Conservation (phyloP, 148 eudicot species). For the Spergularia bocconei region DNA sequence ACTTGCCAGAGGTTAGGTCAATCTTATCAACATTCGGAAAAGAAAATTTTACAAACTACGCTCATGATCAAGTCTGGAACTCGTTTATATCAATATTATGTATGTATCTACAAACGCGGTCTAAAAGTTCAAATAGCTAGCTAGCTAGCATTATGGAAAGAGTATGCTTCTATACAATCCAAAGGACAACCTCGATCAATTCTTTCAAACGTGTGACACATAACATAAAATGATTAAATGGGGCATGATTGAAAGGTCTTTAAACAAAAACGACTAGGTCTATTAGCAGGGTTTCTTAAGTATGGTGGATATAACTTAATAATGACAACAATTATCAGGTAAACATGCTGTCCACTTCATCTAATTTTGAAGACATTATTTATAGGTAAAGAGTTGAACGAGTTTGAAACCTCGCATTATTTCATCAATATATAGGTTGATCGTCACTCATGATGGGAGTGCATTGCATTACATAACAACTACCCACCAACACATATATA, state of each 20-base stretch:
- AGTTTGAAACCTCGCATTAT: too few species aligned
- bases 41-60: neutral
- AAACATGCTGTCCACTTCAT: slow-evolving; percentile 35
- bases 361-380: too few species aligned
- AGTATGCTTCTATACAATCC: neutral
- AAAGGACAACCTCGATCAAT: neutral
- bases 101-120: slow-evolving; percentile 8
- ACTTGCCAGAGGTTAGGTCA: neutral
- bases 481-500: too few species aligned
- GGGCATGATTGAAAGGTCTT: slow-evolving; percentile 20
- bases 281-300: slow-evolving; percentile 5
- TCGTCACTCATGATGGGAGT: too few species aligned
- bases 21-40: neutral
- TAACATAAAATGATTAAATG: slow-evolving; percentile 4
- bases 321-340: neutral
- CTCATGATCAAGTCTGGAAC: too few species aligned
- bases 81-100: neutral
- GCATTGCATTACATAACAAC: too few species aligned
- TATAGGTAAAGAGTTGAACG: too few species aligned
- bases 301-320: neutral
- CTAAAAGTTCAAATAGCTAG: neutral
- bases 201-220: slow-evolving; percentile 31
- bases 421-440: too few species aligned
- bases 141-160: neutral
- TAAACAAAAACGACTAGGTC: slow-evolving; percentile 16